A percentile compares a stretch with the other conserved stretches of the same genome.
Evolutionary conservation across 202 grass and related monocot genomes (phyloP).

Genomic region (Hordeum pubiflorum): DNA sequence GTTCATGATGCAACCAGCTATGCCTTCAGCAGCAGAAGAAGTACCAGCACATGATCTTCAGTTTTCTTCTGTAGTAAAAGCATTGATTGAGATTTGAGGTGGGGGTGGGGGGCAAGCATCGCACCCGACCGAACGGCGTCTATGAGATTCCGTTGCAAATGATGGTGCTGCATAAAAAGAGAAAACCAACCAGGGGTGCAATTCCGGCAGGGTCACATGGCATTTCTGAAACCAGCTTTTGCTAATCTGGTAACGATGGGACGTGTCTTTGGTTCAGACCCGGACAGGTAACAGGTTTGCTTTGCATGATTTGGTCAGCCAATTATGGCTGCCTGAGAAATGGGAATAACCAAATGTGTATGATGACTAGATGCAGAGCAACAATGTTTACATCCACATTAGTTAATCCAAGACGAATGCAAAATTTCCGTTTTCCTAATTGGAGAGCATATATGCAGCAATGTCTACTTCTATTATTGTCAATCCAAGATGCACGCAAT

Average conservation of each 20-base stretch:
- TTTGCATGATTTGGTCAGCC: conserved; percentile 25
- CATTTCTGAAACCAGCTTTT: conserved; percentile 26
- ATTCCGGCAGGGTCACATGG: conserved; percentile 27
- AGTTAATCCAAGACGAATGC: neutral
- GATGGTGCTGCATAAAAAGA: neutral
- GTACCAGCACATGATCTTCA: neutral
- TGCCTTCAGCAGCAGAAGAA: neutral
- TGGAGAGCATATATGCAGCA: neutral
- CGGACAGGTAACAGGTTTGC: conserved; percentile 1
- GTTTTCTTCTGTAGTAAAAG: neutral
- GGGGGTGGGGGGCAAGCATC: neutral
- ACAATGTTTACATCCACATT: neutral
- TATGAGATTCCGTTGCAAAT: conserved; percentile 31
- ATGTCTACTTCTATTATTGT: neutral
- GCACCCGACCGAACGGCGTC: conserved; percentile 17
- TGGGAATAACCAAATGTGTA: neutral
- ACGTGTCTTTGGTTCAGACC: conserved; percentile 11
- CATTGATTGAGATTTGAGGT: neutral
- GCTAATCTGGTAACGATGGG: conserved; percentile 42
- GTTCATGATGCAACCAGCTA: neutral
- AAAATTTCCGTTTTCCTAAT: neutral
- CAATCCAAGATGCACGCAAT: neutral
- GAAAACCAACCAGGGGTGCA: neutral
- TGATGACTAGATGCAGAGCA: neutral
- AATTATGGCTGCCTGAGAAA: neutral